phyloP scores from a whole-genome alignment of 192 early-diverging fungal species.

The Backusella morwellensis region DNA sequence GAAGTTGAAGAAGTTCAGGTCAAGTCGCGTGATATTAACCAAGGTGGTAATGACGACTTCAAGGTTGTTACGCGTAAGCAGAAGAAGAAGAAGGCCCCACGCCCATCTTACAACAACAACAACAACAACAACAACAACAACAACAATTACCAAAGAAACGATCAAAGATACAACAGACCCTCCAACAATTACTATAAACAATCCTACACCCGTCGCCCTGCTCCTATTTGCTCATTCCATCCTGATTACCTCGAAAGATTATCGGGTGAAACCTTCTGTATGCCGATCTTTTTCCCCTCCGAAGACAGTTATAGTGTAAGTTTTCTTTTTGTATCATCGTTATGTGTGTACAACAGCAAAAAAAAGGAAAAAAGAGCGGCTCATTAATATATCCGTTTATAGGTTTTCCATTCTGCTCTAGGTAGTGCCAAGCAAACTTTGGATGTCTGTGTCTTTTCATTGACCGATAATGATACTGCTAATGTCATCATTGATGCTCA shows the following conservation, averaged over 20 bases:
- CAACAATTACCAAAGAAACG: neutral
- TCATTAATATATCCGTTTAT: neutral
- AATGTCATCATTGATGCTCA: slow-evolving; percentile 57
- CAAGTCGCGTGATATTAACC: slow-evolving; percentile 12
- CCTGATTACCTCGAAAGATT: slow-evolving; percentile 13
- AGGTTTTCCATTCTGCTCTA: slow-evolving; percentile 26
- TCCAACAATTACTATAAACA: neutral
- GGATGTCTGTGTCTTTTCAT: slow-evolving; percentile 66
- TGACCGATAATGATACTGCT: slow-evolving; percentile 68
- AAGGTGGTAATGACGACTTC: neutral
- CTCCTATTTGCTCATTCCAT: slow-evolving; percentile 5
- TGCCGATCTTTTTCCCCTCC: slow-evolving; percentile 36
- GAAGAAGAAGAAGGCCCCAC: slow-evolving; percentile 3
- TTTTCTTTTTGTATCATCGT: neutral
- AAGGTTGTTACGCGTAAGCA: neutral
- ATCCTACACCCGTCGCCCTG: neutral
- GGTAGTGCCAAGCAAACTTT: slow-evolving; percentile 50
- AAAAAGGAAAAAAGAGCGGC: neutral
- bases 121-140: neutral
- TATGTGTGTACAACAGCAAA: neutral
- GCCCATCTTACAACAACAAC: neutral
- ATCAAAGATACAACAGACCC: neutral
- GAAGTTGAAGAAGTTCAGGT: neutral
- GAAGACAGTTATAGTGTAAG: slow-evolving; percentile 33
- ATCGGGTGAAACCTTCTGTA: slow-evolving; percentile 24